phyloP scores from a whole-genome alignment of 192 early-diverging fungal species.

The Dissophora ornata region DNA sequence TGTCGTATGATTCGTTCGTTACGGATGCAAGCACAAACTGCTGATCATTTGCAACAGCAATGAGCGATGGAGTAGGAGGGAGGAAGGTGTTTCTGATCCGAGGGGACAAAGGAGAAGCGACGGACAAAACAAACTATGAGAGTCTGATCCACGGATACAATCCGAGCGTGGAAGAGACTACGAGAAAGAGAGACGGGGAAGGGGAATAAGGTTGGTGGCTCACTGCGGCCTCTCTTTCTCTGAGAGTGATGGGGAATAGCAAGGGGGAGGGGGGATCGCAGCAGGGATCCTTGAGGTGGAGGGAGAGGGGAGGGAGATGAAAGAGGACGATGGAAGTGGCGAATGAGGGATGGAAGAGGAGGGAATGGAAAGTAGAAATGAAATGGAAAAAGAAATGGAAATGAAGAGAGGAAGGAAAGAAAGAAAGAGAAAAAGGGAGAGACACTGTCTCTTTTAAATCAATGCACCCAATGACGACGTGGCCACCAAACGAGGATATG shows the following conservation, averaged over 20 bases:
- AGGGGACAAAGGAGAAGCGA: background rate
- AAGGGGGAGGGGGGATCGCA: too few relatives aligned
- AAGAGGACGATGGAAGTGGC: background rate
- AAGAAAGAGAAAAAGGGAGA: slow-evolving; percentile 1
- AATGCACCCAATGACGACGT: too few relatives aligned
- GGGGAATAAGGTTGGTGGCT: background rate
- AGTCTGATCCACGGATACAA: too few relatives aligned
- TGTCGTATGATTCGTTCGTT: too few relatives aligned
- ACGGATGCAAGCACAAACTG: slow-evolving; percentile 5
- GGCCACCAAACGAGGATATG: too few relatives aligned
- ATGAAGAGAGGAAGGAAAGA: background rate
- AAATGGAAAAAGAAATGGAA: background rate
- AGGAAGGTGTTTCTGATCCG: background rate
- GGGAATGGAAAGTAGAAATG: background rate
- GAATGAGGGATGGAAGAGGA: background rate
- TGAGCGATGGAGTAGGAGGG: background rate
- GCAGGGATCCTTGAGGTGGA: too few relatives aligned
- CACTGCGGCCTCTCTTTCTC: background rate
- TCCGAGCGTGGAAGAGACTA: too few relatives aligned
- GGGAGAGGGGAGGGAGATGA: background rate
- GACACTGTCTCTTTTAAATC: too few relatives aligned
- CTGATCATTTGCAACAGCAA: slow-evolving; percentile 23
- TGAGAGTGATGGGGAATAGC: too few relatives aligned
- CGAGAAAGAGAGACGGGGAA: background rate
- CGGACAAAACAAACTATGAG: too few relatives aligned